A percentile compares a stretch with the other conserved stretches of the same genome.
These are phyloP conservation scores for Toxoplasma gondii DNA, from an alignment of 169 alveolate genomes.

Conservation along the genomic window DNA sequence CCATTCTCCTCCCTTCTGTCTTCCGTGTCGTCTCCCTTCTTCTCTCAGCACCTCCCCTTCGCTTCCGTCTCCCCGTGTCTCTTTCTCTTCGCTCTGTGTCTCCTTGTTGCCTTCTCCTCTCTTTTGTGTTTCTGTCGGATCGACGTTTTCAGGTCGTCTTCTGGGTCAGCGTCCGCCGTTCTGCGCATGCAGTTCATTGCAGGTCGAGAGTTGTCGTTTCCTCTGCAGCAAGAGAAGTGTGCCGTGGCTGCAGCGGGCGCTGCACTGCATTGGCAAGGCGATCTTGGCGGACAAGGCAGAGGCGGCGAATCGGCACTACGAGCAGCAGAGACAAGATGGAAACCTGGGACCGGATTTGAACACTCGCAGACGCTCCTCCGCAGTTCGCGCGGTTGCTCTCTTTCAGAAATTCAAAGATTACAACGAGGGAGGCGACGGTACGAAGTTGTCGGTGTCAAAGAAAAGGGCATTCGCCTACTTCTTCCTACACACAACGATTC, in stretches of 20 bases:
- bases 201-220: too few relatives aligned
- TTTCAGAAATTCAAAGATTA: constrained; percentile 86
- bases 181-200: too few relatives aligned
- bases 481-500: not conserved
- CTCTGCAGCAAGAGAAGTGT: constrained; percentile 42
- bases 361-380: constrained; percentile 80
- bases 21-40: not conserved
- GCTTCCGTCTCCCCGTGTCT: too few relatives aligned
- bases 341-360: constrained; percentile 41
- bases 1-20: not conserved
- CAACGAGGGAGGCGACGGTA: constrained; percentile 71
- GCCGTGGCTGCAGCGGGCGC: constrained; percentile 82
- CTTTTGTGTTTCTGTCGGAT: too few relatives aligned
- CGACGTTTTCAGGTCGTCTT: too few relatives aligned
- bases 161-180: too few relatives aligned
- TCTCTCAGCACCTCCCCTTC: too few relatives aligned
- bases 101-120: too few relatives aligned
- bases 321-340: constrained; percentile 72
- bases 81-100: too few relatives aligned
- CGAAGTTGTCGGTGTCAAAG: not conserved
- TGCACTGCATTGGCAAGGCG: constrained; percentile 84
- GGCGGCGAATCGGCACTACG: constrained; percentile 84
- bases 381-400: constrained; percentile 85
- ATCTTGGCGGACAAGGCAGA: constrained; percentile 85
- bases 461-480: not conserved